Conservation (phyloP, 225 moss, liverwort and hornwort species). For the Physcomitrellopsis africana region DNA sequence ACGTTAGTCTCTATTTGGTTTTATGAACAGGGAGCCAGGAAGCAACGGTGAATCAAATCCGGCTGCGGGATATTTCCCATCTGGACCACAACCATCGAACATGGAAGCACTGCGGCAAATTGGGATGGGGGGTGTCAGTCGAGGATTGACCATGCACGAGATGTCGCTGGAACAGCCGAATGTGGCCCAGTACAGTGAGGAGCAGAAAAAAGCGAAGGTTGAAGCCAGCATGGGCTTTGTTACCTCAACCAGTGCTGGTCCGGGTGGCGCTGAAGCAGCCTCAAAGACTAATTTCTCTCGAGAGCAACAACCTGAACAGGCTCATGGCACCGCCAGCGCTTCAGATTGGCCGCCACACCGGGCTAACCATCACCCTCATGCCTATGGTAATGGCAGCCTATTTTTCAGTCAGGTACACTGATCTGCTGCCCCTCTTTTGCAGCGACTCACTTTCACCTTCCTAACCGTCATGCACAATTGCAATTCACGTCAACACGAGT, state of each 20-base stretch:
- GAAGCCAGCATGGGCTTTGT: constrained; percentile 54
- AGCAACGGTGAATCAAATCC: constrained; percentile 49
- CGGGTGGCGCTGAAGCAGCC: constrained; percentile 19
- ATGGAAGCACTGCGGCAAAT: constrained; percentile 50
- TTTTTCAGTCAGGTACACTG: constrained; percentile 50
- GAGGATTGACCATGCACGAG: constrained; percentile 50
- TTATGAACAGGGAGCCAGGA: constrained; percentile 37
- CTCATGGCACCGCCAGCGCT: constrained; percentile 42
- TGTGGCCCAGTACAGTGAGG: constrained; percentile 37
- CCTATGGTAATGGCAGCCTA: constrained; percentile 41
- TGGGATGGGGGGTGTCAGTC: constrained; percentile 45
- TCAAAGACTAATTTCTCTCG: constrained; percentile 41
- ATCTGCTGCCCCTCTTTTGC: too few species aligned
- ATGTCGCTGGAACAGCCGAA: constrained; percentile 50
- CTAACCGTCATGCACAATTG: too few species aligned
- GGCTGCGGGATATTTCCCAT: constrained; percentile 41
- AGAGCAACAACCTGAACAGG: constrained; percentile 42
- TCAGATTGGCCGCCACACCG: constrained; percentile 58
- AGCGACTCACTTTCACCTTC: too few species aligned
- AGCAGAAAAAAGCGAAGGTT: constrained; percentile 58
- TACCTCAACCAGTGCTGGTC: constrained; percentile 28
- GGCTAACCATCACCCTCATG: constrained; percentile 39
- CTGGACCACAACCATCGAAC: constrained; percentile 37
- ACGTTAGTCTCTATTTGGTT: too few species aligned
- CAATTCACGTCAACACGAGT: too few species aligned